Conservation (phyloP, 352 stramenopile species). For the Elongisporangium prolatum region DNA sequence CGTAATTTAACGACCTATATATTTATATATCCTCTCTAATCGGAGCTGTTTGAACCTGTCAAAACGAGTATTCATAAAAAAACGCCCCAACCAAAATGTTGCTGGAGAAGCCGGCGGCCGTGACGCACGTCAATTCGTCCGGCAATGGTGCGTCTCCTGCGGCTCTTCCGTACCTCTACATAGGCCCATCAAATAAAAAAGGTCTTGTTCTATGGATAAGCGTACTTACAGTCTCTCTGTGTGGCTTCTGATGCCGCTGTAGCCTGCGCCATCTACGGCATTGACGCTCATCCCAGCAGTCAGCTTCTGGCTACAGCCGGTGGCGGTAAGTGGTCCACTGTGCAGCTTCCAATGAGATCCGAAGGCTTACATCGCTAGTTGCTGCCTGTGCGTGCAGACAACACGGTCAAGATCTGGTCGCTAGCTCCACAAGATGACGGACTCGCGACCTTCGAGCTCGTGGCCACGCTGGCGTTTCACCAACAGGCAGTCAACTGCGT, state of each 20-base stretch:
- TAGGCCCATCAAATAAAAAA: background rate
- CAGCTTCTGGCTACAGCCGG: constrained; percentile 73
- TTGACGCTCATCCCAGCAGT: constrained; percentile 76
- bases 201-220: constrained; percentile 5
- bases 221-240: constrained; percentile 1
- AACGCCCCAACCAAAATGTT: constrained; percentile 42
- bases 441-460: constrained; percentile 69
- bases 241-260: background rate
- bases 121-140: constrained; percentile 71
- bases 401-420: constrained; percentile 84
- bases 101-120: constrained; percentile 73
- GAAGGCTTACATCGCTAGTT: background rate
- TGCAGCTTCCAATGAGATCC: background rate
- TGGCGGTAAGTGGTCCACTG: constrained; percentile 28
- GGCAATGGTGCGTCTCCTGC: constrained; percentile 36
- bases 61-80: constrained; percentile 1
- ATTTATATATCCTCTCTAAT: background rate
- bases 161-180: background rate
- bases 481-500: constrained; percentile 86
- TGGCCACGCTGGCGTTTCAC: constrained; percentile 77
- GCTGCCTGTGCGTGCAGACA: constrained; percentile 28
- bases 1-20: background rate
- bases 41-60: constrained; percentile 8
- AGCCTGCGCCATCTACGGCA: constrained; percentile 81
- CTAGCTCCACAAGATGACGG: constrained; percentile 25